Percentiles rank a stretch among this genome's conserved stretches.
These are phyloP conservation scores for Tylopilus sp. DNA, from an alignment of 768 basidiomycete genomes.

Conservation along the genomic window DNA sequence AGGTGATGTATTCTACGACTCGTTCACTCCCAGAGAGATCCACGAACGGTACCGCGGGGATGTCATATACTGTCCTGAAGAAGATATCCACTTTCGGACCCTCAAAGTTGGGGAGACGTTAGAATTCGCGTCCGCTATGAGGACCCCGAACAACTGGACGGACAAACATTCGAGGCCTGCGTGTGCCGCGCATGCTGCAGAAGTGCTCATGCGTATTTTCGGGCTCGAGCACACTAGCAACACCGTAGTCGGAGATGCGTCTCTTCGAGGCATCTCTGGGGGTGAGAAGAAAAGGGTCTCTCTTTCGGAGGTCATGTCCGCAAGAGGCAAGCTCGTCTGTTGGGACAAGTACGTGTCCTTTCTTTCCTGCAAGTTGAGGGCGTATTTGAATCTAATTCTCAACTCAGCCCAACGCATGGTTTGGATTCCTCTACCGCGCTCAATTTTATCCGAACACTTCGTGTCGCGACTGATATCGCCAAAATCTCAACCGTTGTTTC, in stretches of 20 bases:
- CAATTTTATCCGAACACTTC: slow-evolving; percentile 66
- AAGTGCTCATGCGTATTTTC: slow-evolving; percentile 64
- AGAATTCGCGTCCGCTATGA: slow-evolving; percentile 49
- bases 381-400: neutral
- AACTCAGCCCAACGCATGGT: slow-evolving; percentile 57
- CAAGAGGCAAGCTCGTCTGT: slow-evolving; percentile 55
- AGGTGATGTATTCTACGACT: slow-evolving; percentile 43
- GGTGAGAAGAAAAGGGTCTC: slow-evolving; percentile 84
- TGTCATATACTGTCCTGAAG: slow-evolving; percentile 38
- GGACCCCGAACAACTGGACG: slow-evolving; percentile 35
- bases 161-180: slow-evolving; percentile 22
- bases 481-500: slow-evolving; percentile 67
- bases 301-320: slow-evolving; percentile 39
- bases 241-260: slow-evolving; percentile 78
- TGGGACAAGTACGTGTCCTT: slow-evolving; percentile 68
- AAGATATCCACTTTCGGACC: slow-evolving; percentile 22
- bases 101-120: slow-evolving; percentile 48
- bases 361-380: neutral
- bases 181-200: slow-evolving; percentile 30
- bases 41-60: slow-evolving; percentile 44
- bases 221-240: slow-evolving; percentile 70
- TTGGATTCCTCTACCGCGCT: slow-evolving; percentile 69
- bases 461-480: slow-evolving; percentile 57
- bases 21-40: slow-evolving; percentile 44
- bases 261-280: slow-evolving; percentile 68